Percentiles rank a stretch among this genome's conserved stretches.
These are phyloP conservation scores for Dichotomocladium elegans DNA, from an alignment of 371 early-diverging fungal genomes.

Conservation along the genomic window DNA sequence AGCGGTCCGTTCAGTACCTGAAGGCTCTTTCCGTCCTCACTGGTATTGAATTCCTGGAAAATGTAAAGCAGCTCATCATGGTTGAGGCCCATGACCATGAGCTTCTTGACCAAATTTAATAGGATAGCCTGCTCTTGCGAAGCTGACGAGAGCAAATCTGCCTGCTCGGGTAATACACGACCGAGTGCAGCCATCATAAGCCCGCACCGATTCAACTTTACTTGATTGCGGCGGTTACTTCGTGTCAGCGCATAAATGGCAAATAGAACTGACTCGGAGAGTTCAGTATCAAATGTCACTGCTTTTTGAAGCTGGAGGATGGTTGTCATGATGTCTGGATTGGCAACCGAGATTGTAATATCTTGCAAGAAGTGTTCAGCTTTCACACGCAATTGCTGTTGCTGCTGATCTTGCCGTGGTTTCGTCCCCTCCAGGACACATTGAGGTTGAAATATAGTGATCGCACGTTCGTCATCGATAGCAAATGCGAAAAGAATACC, in stretches of 20 bases:
- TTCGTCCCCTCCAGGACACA: no score
- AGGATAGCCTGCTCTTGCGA: conserved; percentile 36
- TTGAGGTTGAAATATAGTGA: no score
- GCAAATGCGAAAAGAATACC: conserved; percentile 65
- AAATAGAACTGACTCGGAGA: conserved; percentile 42
- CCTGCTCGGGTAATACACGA: conserved; percentile 36
- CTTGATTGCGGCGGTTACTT: conserved; percentile 61
- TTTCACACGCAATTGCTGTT: not conserved
- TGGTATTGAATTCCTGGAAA: conserved; percentile 48
- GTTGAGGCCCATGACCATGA: conserved; percentile 63
- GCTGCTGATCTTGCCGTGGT: not conserved
- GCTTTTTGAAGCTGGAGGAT: conserved; percentile 49
- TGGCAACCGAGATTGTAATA: conserved; percentile 27
- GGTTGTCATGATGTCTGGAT: conserved; percentile 55
- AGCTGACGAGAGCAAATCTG: conserved; percentile 7
- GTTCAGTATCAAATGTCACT: conserved; percentile 28
- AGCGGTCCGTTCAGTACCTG: conserved; percentile 9
- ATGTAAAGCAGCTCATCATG: conserved; percentile 56
- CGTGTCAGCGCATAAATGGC: conserved; percentile 49
- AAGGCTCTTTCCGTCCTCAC: not conserved
- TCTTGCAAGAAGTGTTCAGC: conserved; percentile 29
- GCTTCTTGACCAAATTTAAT: conserved; percentile 47
- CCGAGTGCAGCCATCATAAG: conserved; percentile 48
- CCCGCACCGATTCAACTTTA: conserved; percentile 57
- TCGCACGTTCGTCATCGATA: conserved; percentile 44